These are phyloP conservation scores for Solanum acaule DNA, from an alignment of 257 asterid genomes.

Conservation along the genomic window DNA sequence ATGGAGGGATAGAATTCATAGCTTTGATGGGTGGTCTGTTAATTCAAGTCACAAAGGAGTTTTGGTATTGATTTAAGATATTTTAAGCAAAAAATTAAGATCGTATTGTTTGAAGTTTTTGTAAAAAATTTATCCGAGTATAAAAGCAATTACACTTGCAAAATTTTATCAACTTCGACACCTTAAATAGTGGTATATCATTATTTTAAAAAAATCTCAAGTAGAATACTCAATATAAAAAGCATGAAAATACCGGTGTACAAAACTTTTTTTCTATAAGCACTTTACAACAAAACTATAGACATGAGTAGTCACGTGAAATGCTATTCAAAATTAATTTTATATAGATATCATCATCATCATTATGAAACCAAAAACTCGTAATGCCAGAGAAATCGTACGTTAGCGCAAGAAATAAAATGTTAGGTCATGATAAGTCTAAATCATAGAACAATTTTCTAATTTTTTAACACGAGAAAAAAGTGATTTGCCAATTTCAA, in stretches of 20 bases:
- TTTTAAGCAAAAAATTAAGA: not conserved
- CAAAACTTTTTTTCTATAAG: not conserved
- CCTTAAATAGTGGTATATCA: not conserved
- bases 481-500: not conserved
- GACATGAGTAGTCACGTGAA: not conserved
- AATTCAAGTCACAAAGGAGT: not conserved
- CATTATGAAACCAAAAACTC: not conserved
- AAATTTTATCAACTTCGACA: not conserved
- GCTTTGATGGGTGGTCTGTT: not conserved
- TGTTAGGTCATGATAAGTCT: not conserved
- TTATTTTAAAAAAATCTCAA: not conserved
- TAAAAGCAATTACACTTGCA: not conserved
- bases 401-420: not conserved
- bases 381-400: not conserved
- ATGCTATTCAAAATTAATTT: not conserved
- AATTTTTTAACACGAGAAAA: not conserved
- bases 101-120: not conserved
- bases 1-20: too few relatives aligned
- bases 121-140: not conserved
- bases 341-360: not conserved
- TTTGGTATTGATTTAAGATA: too few relatives aligned
- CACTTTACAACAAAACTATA: not conserved
- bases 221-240: not conserved
- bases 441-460: not conserved
- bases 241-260: not conserved